These are phyloP conservation scores for Peronospora belbahrii DNA, from an alignment of 352 stramenopile species.

Conservation along the genomic window DNA sequence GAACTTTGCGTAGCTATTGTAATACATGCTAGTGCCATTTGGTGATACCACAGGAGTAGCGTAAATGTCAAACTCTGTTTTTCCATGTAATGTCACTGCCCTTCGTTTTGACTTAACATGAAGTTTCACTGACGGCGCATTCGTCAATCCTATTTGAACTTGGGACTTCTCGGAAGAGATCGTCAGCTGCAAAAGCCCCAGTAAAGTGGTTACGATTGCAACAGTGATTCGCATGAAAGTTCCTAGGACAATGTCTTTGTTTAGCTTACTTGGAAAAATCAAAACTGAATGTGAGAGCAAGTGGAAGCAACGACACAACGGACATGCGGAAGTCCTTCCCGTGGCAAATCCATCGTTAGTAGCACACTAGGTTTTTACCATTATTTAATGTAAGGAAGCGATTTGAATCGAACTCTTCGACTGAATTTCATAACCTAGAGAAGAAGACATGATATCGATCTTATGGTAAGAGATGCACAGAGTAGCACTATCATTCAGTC, in stretches of 20 bases:
- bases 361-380: too few species aligned
- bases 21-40: slow-evolving; percentile 11
- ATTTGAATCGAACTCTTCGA: too few species aligned
- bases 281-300: too few species aligned
- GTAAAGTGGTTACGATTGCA: neutral
- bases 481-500: too few species aligned
- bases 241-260: neutral
- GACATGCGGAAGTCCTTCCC: too few species aligned
- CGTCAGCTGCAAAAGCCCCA: neutral
- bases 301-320: too few species aligned
- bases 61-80: slow-evolving; percentile 22
- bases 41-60: slow-evolving; percentile 18
- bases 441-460: too few species aligned
- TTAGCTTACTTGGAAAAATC: neutral
- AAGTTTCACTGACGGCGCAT: slow-evolving; percentile 25
- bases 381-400: too few species aligned
- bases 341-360: too few species aligned
- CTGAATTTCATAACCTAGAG: too few species aligned
- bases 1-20: slow-evolving; percentile 26
- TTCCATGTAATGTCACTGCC: slow-evolving; percentile 14
- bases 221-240: neutral
- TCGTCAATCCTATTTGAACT: neutral
- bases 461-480: too few species aligned
- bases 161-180: neutral
- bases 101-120: slow-evolving; percentile 29